These are phyloP conservation scores for Erysimum cheiranthoides DNA, from an alignment of 345 rosid species.

Conservation along the genomic window DNA sequence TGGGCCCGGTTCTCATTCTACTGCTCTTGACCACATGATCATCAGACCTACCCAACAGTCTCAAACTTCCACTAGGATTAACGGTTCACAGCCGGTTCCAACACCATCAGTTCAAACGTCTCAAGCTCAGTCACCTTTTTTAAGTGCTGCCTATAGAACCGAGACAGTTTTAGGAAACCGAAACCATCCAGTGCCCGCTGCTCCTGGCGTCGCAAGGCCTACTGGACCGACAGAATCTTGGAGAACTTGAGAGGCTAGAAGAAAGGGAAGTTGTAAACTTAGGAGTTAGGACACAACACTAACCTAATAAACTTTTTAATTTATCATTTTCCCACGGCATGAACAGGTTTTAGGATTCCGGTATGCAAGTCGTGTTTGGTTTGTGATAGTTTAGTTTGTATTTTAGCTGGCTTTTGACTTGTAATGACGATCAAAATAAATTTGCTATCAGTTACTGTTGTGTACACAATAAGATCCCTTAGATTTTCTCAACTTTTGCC, in stretches of 20 bases:
- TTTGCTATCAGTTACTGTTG: background rate
- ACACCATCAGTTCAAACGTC: constrained; percentile 32
- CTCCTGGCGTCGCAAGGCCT: constrained; percentile 24
- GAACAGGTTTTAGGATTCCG: background rate
- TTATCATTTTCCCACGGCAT: background rate
- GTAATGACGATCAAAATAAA: background rate
- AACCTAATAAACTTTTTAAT: constrained; percentile 2
- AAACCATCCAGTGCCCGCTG: constrained; percentile 12
- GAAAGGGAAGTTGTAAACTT: constrained; percentile 4
- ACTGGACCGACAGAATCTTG: constrained; percentile 25
- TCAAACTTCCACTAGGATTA: constrained; percentile 44
- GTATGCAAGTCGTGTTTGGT: background rate
- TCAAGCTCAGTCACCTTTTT: constrained; percentile 28
- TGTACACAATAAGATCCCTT: background rate
- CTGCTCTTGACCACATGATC: constrained; percentile 57
- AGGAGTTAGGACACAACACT: constrained; percentile 26
- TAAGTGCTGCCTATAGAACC: constrained; percentile 24
- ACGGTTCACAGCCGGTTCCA: constrained; percentile 37
- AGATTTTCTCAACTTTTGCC: background rate
- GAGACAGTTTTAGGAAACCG: constrained; percentile 18
- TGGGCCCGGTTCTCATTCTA: constrained; percentile 50
- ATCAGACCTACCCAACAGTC: constrained; percentile 67
- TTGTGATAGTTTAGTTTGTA: background rate
- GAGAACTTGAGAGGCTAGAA: constrained; percentile 34
- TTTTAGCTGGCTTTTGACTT: background rate